Evolutionary conservation across 257 asterid species (phyloP), one percentile per base, ranked within the genome.

Genomic region (Paulownia fortunei): DNA sequence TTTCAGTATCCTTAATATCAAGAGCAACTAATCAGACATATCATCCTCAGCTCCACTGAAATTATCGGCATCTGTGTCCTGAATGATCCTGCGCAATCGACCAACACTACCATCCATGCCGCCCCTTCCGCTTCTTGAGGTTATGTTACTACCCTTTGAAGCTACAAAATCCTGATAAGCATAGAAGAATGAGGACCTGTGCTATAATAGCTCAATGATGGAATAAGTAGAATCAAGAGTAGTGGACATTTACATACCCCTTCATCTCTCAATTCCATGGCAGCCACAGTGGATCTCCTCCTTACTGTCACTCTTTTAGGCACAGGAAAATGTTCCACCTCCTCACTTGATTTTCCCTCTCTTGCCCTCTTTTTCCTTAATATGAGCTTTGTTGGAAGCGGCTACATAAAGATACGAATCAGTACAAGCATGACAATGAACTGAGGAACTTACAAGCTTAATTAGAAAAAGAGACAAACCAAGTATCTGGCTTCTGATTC

Each of bases 291-390:
- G 56, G 90, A 46, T 79, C 98, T 81, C 82, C 80, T 86, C 87
- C 98, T 87, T 39, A 90, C 95, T 0, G 97, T 92, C 76, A 92
- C 83, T 34, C 79, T 62, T 69, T 86, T 82, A 64, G 97, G 98
- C 79, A 83, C 92, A 3, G 97, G 97, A 63, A 89, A 90, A 69
- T 90, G 92, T 76, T 92, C 98, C 12, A 85, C 82, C 79, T 92
- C 97, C 2, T 94, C 96, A 3, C 74, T 82, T 47, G 96, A 85
- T 80, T 94, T 94, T 61, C 97, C 97, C 34, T 94, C 97, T 79
- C 86, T 85, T 0, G 97, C 97, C 65, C 97, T 88, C 88, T 94
- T 94, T 82, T 94, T 94, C 81, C 97, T 88, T 30, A 86, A 47
- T 9, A 81, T 59, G 42, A 86, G 85, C 86, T 81, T 86, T 27